Conservation (phyloP, 2,329 filamentous ascomycete species). For the Zymoseptoria crescenta region DNA sequence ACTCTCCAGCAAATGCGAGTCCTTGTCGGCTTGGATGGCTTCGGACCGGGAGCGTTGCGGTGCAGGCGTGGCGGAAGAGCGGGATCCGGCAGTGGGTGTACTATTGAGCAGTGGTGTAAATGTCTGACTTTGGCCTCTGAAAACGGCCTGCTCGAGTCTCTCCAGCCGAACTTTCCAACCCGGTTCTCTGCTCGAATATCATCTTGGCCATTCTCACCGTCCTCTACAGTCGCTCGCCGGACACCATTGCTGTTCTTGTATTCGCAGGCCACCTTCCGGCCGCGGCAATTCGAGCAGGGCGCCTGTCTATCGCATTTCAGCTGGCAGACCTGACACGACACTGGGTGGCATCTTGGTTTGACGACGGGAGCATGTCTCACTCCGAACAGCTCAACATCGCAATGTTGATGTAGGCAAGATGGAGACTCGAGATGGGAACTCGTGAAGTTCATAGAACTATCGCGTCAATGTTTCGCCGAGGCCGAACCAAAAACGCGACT, state of each 20-base stretch:
- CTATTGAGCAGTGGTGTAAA: neutral
- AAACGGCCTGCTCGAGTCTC: conserved; percentile 16
- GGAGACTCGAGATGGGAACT: too few species aligned
- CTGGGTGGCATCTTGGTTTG: conserved; percentile 19
- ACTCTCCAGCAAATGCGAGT: conserved; percentile 10
- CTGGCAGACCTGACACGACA: conserved; percentile 19
- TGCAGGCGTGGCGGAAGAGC: neutral
- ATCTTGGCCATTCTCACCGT: neutral
- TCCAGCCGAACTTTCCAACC: conserved; percentile 10
- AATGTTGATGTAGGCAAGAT: too few species aligned
- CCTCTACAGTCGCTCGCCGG: neutral
- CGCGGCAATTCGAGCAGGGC: conserved; percentile 23
- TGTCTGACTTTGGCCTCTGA: neutral
- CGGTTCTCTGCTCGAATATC: conserved; percentile 14
- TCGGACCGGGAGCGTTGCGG: conserved; percentile 1
- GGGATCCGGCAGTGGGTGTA: neutral
- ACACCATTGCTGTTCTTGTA: conserved; percentile 6
- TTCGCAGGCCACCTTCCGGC: conserved; percentile 13
- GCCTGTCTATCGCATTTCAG: conserved; percentile 13
- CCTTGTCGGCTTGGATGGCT: conserved; percentile 8
- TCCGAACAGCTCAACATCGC: too few species aligned
- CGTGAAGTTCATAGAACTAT: neutral
- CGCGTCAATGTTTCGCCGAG: neutral
- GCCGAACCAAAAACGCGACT: neutral
- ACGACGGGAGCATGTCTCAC: too few species aligned